Evolutionary conservation across 2,329 filamentous ascomycete genomes (phyloP), one percentile per base, ranked within the genome.

Genomic region (Epichloe coenophiala): DNA sequence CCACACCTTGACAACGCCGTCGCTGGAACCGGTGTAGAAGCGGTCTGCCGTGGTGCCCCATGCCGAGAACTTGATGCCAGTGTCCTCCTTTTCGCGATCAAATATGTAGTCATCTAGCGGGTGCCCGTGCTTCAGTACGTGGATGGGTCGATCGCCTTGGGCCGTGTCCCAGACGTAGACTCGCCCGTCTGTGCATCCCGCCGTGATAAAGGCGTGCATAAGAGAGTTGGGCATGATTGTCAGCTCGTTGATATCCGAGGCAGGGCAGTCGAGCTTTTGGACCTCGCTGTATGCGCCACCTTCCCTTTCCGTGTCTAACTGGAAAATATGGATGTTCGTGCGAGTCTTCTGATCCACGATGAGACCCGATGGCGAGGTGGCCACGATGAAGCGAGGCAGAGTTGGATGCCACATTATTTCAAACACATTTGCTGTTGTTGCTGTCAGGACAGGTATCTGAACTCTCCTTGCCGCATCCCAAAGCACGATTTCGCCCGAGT

Each of bases 121-220:
- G 38, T 65, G 63, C 9, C 75, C 78, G 54, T 84, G 80, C 6
- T 65, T 56, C 0, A 84, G 66, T 2, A 74, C 62, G 57, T 82
- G 78, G 21, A 80, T 72, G 0, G 78, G 74, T 38, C 67, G 63
- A 55, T 81, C 77, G n/a, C 71, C 72, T 11, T 66, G 68, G 0
- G 73, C 70, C 1, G 78, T 78, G 53, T 83, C 80, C 78, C 79
- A 84, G 1, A 84, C 70, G 53, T 83, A 83, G 0, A 77, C 75
- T 8, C 71, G 75, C 15, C 79, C 77, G 54, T 83, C 74, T 0
- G 80, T 83, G 54, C 78, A 82, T 3, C 74, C 76, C 0, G 79
- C 80, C 1, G 80, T 78, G 15, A 83, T 63, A 53, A 80, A 83
- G 21, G 71, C 70, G 53, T 71, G 71, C 0, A 59, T 45, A 1